These are phyloP conservation scores for Exophiala dermatitidis DNA, from an alignment of 2,329 filamentous ascomycete species.

Conservation along the genomic window DNA sequence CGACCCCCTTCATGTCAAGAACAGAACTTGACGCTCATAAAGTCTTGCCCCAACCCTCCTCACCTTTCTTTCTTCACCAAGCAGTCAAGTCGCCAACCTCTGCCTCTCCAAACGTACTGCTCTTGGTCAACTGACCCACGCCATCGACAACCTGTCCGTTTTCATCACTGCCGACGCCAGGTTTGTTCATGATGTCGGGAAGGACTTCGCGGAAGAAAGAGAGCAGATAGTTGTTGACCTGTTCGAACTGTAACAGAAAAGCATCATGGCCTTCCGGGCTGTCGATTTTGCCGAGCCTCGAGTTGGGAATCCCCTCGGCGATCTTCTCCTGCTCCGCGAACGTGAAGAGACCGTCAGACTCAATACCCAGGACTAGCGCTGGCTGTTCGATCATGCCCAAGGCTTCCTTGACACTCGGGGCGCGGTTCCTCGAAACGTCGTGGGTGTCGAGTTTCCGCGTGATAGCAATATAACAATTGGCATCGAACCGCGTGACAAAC, in stretches of 20 bases:
- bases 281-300: conserved; percentile 76
- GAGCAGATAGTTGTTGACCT: conserved; percentile 83
- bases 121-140: conserved; percentile 64
- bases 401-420: conserved; percentile 58
- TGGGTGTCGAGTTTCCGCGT: conserved; percentile 97
- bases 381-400: conserved; percentile 80
- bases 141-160: conserved; percentile 37
- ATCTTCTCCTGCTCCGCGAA: conserved; percentile 95
- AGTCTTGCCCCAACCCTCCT: background rate
- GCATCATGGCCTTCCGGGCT: conserved; percentile 94
- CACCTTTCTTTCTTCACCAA: conserved; percentile 14
- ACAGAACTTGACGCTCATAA: no score
- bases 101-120: conserved; percentile 87
- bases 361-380: conserved; percentile 83
- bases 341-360: conserved; percentile 92
- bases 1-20: background rate
- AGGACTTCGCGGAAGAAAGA: conserved; percentile 74
- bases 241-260: conserved; percentile 92
- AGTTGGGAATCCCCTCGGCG: conserved; percentile 69
- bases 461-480: conserved; percentile 98
- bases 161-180: conserved; percentile 34
- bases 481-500: conserved; percentile 94
- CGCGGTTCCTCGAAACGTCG: conserved; percentile 76
- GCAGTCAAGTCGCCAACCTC: conserved; percentile 73
- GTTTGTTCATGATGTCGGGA: conserved; percentile 75